phyloP scores from a whole-genome alignment of 2,329 filamentous ascomycete genomes.

The Aspergillus luchuensis region DNA sequence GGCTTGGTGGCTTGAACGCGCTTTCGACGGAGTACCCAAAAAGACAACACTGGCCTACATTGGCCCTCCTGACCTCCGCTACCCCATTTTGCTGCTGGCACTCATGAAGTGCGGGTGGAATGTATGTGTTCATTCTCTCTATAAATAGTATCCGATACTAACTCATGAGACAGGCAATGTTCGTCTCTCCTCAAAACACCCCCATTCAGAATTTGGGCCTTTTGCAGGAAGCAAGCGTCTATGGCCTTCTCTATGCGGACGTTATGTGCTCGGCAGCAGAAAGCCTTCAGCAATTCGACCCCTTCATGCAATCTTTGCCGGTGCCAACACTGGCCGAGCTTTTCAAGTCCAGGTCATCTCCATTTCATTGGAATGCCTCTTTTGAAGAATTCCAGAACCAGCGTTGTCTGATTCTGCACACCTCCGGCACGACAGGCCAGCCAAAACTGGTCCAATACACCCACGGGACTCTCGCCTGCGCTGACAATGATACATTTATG shows the following conservation, averaged over 20 bases:
- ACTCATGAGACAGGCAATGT: background rate
- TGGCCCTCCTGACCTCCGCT: slow-evolving; percentile 1
- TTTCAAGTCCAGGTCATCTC: background rate
- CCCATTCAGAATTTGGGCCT: background rate
- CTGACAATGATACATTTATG: background rate
- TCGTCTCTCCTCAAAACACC: background rate
- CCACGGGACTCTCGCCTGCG: background rate
- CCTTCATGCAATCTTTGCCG: background rate
- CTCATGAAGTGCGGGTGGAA: slow-evolving; percentile 1
- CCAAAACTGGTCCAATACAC: slow-evolving; percentile 1
- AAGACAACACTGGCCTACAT: background rate
- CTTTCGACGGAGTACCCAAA: background rate
- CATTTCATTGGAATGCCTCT: background rate
- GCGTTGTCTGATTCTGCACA: background rate
- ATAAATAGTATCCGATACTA: background rate
- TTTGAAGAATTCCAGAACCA: background rate
- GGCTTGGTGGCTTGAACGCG: background rate
- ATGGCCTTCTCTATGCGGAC: slow-evolving; percentile 1
- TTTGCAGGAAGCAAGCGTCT: background rate
- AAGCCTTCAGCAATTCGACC: background rate
- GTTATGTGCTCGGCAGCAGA: background rate
- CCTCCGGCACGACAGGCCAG: background rate
- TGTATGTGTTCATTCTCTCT: background rate
- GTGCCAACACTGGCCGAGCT: background rate
- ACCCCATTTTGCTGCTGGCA: slow-evolving; percentile 8